phyloP scores from a whole-genome alignment of 2,329 filamentous ascomycete species.

The Fusarium piperis region DNA sequence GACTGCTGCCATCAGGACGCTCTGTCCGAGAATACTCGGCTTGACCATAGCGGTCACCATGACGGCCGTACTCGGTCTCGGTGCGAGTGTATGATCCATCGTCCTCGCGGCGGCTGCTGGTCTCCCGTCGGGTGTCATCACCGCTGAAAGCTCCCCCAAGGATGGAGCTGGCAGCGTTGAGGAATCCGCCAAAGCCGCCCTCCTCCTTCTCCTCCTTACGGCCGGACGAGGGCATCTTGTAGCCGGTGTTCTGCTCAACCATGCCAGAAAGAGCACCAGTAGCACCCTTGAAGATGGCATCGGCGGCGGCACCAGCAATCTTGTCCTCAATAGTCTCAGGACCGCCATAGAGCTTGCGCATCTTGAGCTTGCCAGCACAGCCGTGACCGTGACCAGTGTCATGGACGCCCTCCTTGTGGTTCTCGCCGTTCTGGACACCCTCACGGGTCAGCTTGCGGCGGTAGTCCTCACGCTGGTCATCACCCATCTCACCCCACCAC shows the following conservation, averaged over 20 bases:
- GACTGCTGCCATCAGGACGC: slow-evolving; percentile 65
- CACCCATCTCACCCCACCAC: slow-evolving; percentile 80
- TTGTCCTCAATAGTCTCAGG: slow-evolving; percentile 63
- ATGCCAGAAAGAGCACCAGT: slow-evolving; percentile 61
- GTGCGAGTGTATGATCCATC: slow-evolving; percentile 71
- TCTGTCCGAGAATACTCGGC: slow-evolving; percentile 68
- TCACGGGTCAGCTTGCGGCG: slow-evolving; percentile 79
- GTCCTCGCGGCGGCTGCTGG: slow-evolving; percentile 62
- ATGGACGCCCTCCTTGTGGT: slow-evolving; percentile 86
- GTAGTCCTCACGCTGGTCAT: slow-evolving; percentile 71
- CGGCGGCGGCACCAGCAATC: slow-evolving; percentile 65
- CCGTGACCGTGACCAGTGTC: slow-evolving; percentile 89
- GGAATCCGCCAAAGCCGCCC: slow-evolving; percentile 73
- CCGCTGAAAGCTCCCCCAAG: slow-evolving; percentile 69
- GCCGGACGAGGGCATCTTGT: slow-evolving; percentile 49
- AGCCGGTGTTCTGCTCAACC: slow-evolving; percentile 58
- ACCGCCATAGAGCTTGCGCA: slow-evolving; percentile 72
- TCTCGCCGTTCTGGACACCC: slow-evolving; percentile 79
- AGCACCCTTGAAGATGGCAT: slow-evolving; percentile 66
- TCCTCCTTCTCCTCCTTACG: slow-evolving; percentile 61
- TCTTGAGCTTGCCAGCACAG: slow-evolving; percentile 79
- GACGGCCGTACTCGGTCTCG: slow-evolving; percentile 69
- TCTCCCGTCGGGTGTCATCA: slow-evolving; percentile 64
- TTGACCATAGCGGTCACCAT: slow-evolving; percentile 67
- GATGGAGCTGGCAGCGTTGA: slow-evolving; percentile 75